Evolutionary conservation across 2,329 filamentous ascomycete genomes (phyloP).

Genomic region (Orbilia brochopaga): DNA sequence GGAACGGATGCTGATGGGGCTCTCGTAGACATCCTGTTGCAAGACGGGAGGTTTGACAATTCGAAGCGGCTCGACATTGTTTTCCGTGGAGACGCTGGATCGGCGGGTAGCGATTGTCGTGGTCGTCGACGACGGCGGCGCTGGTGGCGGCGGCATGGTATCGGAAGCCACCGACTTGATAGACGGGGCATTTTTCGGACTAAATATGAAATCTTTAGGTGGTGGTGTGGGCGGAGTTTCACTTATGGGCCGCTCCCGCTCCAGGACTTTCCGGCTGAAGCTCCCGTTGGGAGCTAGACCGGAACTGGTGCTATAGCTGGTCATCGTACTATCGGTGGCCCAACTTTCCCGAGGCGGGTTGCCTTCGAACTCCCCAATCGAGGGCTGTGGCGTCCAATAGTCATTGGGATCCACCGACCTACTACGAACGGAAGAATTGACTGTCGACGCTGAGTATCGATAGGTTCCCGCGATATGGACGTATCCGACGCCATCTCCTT

Average conservation of each 20-base stretch:
- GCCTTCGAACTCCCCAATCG: slow-evolving; percentile 42
- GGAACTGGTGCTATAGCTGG: slow-evolving; percentile 45
- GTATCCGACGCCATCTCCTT: slow-evolving; percentile 32
- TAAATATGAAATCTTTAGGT: slow-evolving; percentile 47
- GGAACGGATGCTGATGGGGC: slow-evolving; percentile 40
- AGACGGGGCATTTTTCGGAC: slow-evolving; percentile 45
- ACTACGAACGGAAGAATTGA: slow-evolving; percentile 45
- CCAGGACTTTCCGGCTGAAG: slow-evolving; percentile 50
- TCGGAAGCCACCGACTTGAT: slow-evolving; percentile 46
- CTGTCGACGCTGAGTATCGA: slow-evolving; percentile 41
- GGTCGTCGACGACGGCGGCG: slow-evolving; percentile 6
- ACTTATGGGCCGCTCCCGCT: slow-evolving; percentile 38
- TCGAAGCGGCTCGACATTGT: slow-evolving; percentile 43
- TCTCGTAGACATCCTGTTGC: slow-evolving; percentile 37
- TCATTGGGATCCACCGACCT: slow-evolving; percentile 49
- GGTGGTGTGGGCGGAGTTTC: slow-evolving; percentile 46
- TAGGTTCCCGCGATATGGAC: slow-evolving; percentile 46
- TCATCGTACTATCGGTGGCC: slow-evolving; percentile 46
- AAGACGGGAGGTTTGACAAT: slow-evolving; percentile 32
- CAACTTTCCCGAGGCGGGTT: slow-evolving; percentile 44
- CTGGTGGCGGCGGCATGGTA: slow-evolving; percentile 41
- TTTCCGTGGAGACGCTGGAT: slow-evolving; percentile 36
- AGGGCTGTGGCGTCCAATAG: slow-evolving; percentile 48
- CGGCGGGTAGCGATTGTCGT: slow-evolving; percentile 38
- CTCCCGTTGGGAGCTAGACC: slow-evolving; percentile 42